A percentile compares a stretch with the other conserved stretches of the same genome.
These are phyloP conservation scores for Corrigiola litoralis DNA, from an alignment of 179 eudicot genomes.

Conservation along the genomic window DNA sequence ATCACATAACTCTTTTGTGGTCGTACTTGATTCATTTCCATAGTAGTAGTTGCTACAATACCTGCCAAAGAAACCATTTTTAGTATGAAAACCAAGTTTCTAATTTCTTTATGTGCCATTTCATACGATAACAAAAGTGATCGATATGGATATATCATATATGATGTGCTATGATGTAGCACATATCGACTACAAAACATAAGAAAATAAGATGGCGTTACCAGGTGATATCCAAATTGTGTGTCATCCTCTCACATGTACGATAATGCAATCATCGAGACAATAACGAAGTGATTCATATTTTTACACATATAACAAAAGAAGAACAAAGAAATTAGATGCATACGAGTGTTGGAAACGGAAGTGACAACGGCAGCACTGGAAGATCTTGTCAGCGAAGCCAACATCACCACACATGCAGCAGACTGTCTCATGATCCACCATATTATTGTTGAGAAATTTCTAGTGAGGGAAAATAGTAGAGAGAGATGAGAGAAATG, in stretches of 20 bases:
- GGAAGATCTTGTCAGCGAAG: conserved; percentile 88
- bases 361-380: conserved; percentile 56
- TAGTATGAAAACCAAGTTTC: not conserved
- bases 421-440: conserved; percentile 63
- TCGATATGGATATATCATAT: no score
- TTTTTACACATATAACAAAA: no score
- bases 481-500: not conserved
- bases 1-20: conserved; percentile 41
- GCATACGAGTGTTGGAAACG: conserved; percentile 92
- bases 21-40: conserved; percentile 16
- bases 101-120: no score
- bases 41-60: conserved; percentile 80
- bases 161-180: no score
- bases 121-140: not conserved
- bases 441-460: conserved; percentile 31
- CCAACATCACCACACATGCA: conserved; percentile 95
- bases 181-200: no score
- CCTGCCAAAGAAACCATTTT: conserved; percentile 21
- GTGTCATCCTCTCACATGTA: no score
- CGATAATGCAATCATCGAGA: no score
- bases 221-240: no score
- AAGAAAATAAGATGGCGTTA: no score
- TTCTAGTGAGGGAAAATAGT: not conserved
- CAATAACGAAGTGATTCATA: no score
- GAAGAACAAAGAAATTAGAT: not conserved